phyloP scores from a whole-genome alignment of 805 yeast species.

The Ogataea henricii region DNA sequence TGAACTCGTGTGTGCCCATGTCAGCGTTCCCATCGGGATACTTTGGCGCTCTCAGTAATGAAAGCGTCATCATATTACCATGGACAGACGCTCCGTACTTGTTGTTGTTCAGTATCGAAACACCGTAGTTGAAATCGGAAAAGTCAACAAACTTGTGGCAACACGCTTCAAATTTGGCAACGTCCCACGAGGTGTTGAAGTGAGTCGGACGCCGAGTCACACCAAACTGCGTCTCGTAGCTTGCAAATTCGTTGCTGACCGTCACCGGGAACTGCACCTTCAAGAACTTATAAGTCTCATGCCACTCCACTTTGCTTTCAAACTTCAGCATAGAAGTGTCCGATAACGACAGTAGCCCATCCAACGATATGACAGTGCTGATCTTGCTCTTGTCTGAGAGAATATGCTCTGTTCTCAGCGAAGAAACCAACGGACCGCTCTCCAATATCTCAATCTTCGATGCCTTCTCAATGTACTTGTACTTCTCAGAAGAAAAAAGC shows the following conservation, averaged over 20 bases:
- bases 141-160: constrained; percentile 93
- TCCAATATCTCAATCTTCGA: constrained; percentile 43
- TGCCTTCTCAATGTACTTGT: constrained; percentile 47
- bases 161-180: constrained; percentile 94
- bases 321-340: constrained; percentile 49
- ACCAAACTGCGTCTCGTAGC: constrained; percentile 94
- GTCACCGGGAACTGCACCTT: constrained; percentile 96
- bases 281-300: constrained; percentile 81
- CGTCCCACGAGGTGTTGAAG: constrained; percentile 93
- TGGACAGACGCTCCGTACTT: constrained; percentile 93
- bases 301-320: constrained; percentile 75
- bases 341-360: constrained; percentile 46
- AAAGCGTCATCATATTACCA: constrained; percentile 88
- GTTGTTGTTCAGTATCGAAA: constrained; percentile 75
- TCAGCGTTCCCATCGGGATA: constrained; percentile 95
- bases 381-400: constrained; percentile 61
- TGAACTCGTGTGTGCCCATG: constrained; percentile 83
- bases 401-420: constrained; percentile 61
- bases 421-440: constrained; percentile 59
- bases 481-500: constrained; percentile 77
- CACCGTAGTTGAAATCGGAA: constrained; percentile 86
- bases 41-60: constrained; percentile 86
- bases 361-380: constrained; percentile 68
- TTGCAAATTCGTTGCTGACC: constrained; percentile 71
- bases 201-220: constrained; percentile 90